Base-by-base conservation (phyloP, 805 yeast species). In the Kurtzmaniella cleridarum region DNA sequence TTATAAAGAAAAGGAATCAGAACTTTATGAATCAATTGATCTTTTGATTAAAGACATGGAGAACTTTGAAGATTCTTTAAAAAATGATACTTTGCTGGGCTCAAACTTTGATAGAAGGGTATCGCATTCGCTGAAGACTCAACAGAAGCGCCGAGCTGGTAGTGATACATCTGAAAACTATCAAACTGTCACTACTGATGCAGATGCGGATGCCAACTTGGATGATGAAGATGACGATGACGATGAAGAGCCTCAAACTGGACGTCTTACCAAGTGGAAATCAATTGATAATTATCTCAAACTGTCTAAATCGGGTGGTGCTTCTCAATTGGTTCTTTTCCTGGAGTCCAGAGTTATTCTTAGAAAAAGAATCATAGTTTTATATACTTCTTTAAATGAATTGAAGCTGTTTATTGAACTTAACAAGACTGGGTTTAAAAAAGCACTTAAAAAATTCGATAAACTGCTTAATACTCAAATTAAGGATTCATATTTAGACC, bases 1-100 rank as follows among this genome's bases (percentile, higher is more conserved):
- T 54, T 93, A 79, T 60, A 62, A 62, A 31, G 62, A 68, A 24
- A 89, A 84, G 49, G 95, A 90, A 56, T 62, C 59, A n/a, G 72
- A 71, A 31, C 68, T 79, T 4, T 72, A 62, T 43, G 62, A 57
- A 20, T 78, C 73, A 39, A 77, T 80, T 44, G 77, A 76, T 31
- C 73, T 71, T 9, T 60, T 90, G 38, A 59, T 75, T 6, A 72
- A 66, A 15, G 95, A 87, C 48, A 73, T 82, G 15, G 76, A 71
- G 16, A 79, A 77, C 32, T 85, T 81, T 47, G 85, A 78, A 44
- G 53, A 45, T 30, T 69, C 65, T 32, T 42, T 53, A 39, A 47
- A 50, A 38, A 27, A 30, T 29, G 12, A 6, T 48, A 49, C 7
- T 8, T 20, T 20, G 24, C 24, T 20, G 7, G 15, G 9, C 14